phyloP scores from a whole-genome alignment of 2,329 filamentous ascomycete species.

The Sporothrix curviconia region DNA sequence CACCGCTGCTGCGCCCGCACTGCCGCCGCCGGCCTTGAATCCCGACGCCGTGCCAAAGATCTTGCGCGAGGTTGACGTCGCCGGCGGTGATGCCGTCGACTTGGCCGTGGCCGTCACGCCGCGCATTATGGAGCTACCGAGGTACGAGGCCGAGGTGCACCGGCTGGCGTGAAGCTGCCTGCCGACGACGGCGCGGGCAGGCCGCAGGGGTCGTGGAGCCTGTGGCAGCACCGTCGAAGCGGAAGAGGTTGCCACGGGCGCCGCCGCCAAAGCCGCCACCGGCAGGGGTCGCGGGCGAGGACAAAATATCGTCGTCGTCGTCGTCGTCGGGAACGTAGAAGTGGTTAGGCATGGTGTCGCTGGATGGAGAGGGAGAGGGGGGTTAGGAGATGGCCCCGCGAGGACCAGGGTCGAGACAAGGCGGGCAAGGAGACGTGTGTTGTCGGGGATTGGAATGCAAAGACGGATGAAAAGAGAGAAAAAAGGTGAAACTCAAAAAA shows the following conservation, averaged over 20 bases:
- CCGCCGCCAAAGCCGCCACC: background rate
- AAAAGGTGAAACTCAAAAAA: background rate
- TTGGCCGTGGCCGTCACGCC: conserved; percentile 22
- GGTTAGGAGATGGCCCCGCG: too few relatives aligned
- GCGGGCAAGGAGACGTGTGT: too few relatives aligned
- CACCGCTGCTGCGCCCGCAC: conserved; percentile 21
- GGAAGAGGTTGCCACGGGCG: conserved; percentile 27
- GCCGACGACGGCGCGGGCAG: conserved; percentile 47
- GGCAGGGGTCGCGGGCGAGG: conserved; percentile 18
- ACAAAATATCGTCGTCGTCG: conserved; percentile 15
- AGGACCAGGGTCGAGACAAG: too few relatives aligned
- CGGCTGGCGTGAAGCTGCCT: conserved; percentile 49
- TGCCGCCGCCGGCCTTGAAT: background rate
- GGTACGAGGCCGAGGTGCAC: conserved; percentile 49
- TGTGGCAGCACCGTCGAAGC: conserved; percentile 32
- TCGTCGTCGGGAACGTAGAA: conserved; percentile 20
- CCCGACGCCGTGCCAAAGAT: too few relatives aligned
- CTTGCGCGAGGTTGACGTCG: conserved; percentile 11
- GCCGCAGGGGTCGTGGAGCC: conserved; percentile 50
- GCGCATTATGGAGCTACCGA: conserved; percentile 49
- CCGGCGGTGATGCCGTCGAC: background rate
- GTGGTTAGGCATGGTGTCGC: conserved; percentile 17
- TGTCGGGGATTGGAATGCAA: background rate
- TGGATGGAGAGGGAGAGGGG: too few relatives aligned
- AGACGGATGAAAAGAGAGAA: background rate